phyloP scores from a whole-genome alignment of 441 rosid species.

The Populus trichocarpa region DNA sequence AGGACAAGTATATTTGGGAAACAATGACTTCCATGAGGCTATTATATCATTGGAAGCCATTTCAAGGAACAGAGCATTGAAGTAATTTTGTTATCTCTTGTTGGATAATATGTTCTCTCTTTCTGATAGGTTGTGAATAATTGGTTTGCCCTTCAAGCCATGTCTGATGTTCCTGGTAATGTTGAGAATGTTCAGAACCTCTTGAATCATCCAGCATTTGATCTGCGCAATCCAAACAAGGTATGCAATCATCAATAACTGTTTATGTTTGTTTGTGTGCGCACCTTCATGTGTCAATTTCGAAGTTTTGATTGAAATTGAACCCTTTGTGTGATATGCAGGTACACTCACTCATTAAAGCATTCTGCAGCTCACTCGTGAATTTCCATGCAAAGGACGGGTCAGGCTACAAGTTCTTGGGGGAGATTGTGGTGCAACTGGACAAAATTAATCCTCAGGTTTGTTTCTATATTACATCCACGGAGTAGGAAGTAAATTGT shows the following conservation, averaged over 20 bases:
- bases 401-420: constrained; percentile 90
- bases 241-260: constrained; percentile 18
- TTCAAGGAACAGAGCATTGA: neutral
- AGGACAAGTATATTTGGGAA: neutral
- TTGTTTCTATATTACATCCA: neutral
- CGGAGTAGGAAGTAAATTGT: neutral
- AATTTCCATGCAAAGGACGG: constrained; percentile 97
- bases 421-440: constrained; percentile 76
- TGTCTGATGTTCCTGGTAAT: constrained; percentile 77
- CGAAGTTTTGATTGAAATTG: constrained; percentile 37
- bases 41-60: neutral
- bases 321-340: constrained; percentile 6
- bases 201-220: constrained; percentile 80
- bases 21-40: neutral
- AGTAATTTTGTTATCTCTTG: neutral
- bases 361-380: constrained; percentile 80
- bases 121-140: constrained; percentile 80
- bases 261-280: neutral
- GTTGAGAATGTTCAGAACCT: constrained; percentile 76
- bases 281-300: constrained; percentile 41
- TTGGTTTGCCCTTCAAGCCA: constrained; percentile 96
- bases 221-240: constrained; percentile 93
- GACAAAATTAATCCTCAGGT: constrained; percentile 98
- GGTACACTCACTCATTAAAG: constrained; percentile 89
- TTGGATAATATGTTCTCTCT: constrained; percentile 8